Conservation (phyloP, 768 basidiomycete genomes). For the Mycena latifolia region DNA sequence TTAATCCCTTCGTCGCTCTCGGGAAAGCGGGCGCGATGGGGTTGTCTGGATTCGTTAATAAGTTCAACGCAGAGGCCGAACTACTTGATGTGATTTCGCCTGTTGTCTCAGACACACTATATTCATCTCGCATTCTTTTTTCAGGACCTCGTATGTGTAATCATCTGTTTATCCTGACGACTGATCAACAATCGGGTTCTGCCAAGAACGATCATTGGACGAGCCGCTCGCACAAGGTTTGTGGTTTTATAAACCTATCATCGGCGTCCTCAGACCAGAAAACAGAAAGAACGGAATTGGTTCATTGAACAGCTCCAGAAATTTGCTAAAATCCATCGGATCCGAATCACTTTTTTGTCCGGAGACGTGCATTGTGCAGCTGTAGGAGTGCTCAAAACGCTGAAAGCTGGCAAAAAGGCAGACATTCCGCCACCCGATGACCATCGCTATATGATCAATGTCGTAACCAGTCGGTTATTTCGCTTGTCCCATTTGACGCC, state of each 20-base stretch:
- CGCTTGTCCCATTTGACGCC: neutral
- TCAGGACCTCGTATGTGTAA: slow-evolving; percentile 79
- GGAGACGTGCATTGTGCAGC: slow-evolving; percentile 97
- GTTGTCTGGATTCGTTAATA: slow-evolving; percentile 85
- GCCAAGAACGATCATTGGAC: slow-evolving; percentile 95
- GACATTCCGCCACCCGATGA: slow-evolving; percentile 70
- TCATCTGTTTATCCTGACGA: neutral
- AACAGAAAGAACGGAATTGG: slow-evolving; percentile 91
- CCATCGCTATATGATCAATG: slow-evolving; percentile 91
- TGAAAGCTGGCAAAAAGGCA: slow-evolving; percentile 63
- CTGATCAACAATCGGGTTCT: no score
- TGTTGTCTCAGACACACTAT: no score
- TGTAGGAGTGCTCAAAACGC: slow-evolving; percentile 82
- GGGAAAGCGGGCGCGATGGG: slow-evolving; percentile 77
- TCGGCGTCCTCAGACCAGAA: slow-evolving; percentile 4
- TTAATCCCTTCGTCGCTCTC: slow-evolving; percentile 86
- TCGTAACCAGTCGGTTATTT: slow-evolving; percentile 76
- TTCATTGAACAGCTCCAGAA: slow-evolving; percentile 84
- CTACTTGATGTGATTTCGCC: no score
- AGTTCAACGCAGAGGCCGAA: slow-evolving; percentile 94
- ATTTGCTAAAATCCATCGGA: slow-evolving; percentile 69
- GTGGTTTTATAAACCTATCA: slow-evolving; percentile 3
- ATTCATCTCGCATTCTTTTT: no score
- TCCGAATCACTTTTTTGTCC: slow-evolving; percentile 87
- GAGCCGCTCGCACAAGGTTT: slow-evolving; percentile 80